These are phyloP conservation scores for Globisporangium rhizosaccharum DNA, from an alignment of 352 stramenopile genomes.

Conservation along the genomic window DNA sequence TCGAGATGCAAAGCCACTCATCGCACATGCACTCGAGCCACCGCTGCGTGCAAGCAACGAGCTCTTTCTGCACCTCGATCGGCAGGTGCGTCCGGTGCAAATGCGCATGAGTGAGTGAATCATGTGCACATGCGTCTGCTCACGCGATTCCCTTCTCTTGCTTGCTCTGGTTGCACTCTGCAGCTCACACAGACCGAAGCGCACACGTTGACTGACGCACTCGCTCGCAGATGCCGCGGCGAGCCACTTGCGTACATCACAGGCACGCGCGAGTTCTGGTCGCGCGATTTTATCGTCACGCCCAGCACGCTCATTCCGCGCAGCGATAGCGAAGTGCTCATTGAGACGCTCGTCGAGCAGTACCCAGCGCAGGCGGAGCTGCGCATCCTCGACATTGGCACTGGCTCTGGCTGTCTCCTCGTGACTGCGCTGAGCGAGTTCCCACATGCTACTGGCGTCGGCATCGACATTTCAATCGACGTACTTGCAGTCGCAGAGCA, in stretches of 20 bases:
- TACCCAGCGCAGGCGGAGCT: conserved; percentile 34
- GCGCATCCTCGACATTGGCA: conserved; percentile 64
- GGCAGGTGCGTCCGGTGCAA: conserved; percentile 13
- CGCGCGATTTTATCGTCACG: conserved; percentile 45
- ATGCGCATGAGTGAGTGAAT: too few species aligned
- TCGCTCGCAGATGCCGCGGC: conserved; percentile 26
- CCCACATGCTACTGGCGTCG: conserved; percentile 41
- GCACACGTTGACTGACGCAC: conserved; percentile 11
- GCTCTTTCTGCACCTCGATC: conserved; percentile 44
- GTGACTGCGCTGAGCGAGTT: conserved; percentile 60
- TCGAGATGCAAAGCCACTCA: conserved; percentile 42
- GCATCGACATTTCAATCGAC: conserved; percentile 47
- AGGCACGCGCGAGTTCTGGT: conserved; percentile 75
- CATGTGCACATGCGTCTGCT: background rate
- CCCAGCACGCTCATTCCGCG: conserved; percentile 69
- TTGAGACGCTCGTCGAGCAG: conserved; percentile 52
- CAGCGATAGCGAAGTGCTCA: conserved; percentile 76
- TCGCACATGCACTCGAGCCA: conserved; percentile 39
- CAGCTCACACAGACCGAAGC: conserved; percentile 35
- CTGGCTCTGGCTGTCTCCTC: conserved; percentile 62
- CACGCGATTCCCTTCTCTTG: background rate
- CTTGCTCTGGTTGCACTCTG: background rate
- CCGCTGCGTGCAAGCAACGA: conserved; percentile 33
- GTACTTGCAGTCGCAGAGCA: conserved; percentile 46
- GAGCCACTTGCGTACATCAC: conserved; percentile 73